Base-by-base conservation (phyloP, 2,329 filamentous ascomycete species). In the Endocalyx cinctus region DNA sequence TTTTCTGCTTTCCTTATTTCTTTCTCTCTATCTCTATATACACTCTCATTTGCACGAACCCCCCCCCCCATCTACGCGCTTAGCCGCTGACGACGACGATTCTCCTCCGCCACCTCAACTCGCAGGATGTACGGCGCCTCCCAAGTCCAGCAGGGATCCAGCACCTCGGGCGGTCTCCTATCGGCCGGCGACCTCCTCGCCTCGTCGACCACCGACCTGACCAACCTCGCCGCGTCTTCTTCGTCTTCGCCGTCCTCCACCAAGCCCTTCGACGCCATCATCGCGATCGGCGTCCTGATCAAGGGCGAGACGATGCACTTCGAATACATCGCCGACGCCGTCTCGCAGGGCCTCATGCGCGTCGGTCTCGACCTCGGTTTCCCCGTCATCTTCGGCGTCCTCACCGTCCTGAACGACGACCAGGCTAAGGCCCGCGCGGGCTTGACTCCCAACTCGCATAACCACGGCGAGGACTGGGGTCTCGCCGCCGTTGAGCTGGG, bases 241-340 rank as follows among this genome's bases (percentile, higher is more conserved):
- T 58, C 18, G 52, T 64, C 3, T 47, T 63, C 3, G 15, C 18
- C 5, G 17, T 55, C 62, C 4, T 15, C 25, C 2, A 25, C 57
- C 37, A 65, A 70, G 35, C 78, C 87, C 14, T 97, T 97, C 53
- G 90, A 97, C 57, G 92, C 92, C 42, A 80, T 98, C 44, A 89
- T 98, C 47, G 88, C 92, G 33, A 85, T 98, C 48, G 92, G 92
- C 35, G 89, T 95, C 36, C 77, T 98, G 41, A 96, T 98, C 68
- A 98, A 98, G 70, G 92, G 92, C 59, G 86, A 94, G 65, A 97
- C 92, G 6, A 96, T 96, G 88, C 92, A 98, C 66, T 98, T 98
- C 55, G 92, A 98, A 66, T 97, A 98, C 67, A 98, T 98, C 52
- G 77, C 89, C 26, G 92, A 97, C 45, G 79, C 87, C 25, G 88